Percentiles rank a stretch among this genome's conserved stretches.
phyloP scores from a whole-genome alignment of 129 eudicot genomes.

The Tanacetum coccineum region DNA sequence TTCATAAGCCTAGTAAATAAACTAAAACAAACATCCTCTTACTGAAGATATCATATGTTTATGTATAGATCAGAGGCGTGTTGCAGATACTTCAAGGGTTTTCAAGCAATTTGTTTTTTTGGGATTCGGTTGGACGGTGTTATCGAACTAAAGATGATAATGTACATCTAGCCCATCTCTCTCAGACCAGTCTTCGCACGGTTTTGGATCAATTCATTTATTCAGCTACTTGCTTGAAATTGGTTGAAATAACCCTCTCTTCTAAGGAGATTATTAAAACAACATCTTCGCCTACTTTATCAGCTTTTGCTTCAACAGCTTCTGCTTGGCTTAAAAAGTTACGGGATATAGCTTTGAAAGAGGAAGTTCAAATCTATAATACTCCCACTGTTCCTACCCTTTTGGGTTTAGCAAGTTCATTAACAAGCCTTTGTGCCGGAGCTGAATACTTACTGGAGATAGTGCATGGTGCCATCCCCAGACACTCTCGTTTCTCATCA shows the following conservation, averaged over 20 bases:
- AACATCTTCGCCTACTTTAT: slow-evolving; percentile 61
- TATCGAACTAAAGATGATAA: slow-evolving; percentile 57
- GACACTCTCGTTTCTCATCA: slow-evolving; percentile 47
- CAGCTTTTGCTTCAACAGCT: slow-evolving; percentile 59
- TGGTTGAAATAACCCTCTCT: slow-evolving; percentile 49
- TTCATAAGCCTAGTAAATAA: not conserved
- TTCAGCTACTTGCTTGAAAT: slow-evolving; percentile 72
- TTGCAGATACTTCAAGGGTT: slow-evolving; percentile 79
- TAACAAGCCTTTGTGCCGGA: slow-evolving; percentile 93
- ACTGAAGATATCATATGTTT: not conserved
- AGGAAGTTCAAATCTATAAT: slow-evolving; percentile 51
- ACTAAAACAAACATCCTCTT: not conserved
- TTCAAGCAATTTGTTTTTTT: slow-evolving; percentile 56
- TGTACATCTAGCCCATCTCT: slow-evolving; percentile 66
- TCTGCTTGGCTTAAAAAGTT: slow-evolving; percentile 80
- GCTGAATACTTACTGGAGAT: slow-evolving; percentile 72
- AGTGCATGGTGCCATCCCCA: slow-evolving; percentile 76
- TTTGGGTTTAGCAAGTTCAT: slow-evolving; percentile 76
- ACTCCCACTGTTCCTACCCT: slow-evolving; percentile 54
- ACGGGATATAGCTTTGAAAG: slow-evolving; percentile 66
- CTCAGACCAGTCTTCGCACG: slow-evolving; percentile 54
- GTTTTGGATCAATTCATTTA: slow-evolving; percentile 63
- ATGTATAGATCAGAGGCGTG: slow-evolving; percentile 62
- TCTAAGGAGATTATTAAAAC: slow-evolving; percentile 23
- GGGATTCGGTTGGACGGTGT: slow-evolving; percentile 46